Evolutionary conservation across 495 filamentous ascomycete species (phyloP).

Genomic region (Venustampulla echinocandica): DNA sequence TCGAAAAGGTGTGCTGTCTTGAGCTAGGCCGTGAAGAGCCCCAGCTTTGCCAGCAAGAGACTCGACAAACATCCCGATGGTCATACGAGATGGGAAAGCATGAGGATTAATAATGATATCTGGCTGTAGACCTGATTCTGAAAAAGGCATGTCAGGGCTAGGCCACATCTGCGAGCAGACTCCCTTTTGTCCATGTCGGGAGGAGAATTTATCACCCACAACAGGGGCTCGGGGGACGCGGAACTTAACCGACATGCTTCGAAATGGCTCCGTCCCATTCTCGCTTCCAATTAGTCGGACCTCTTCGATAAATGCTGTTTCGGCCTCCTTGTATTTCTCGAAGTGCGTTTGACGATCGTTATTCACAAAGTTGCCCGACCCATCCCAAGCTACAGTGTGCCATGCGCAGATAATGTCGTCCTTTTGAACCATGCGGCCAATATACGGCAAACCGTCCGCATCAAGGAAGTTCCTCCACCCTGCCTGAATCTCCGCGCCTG

Average conservation of each 20-base stretch:
- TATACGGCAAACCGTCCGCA: slow-evolving; percentile 72
- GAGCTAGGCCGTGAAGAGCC: slow-evolving; percentile 84
- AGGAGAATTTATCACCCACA: slow-evolving; percentile 98
- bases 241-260: slow-evolving; percentile 83
- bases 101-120: slow-evolving; percentile 99
- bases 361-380: slow-evolving; percentile 64
- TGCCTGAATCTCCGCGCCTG: slow-evolving; percentile 53
- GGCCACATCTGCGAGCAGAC: slow-evolving; percentile 97
- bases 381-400: slow-evolving; percentile 77
- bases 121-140: slow-evolving; percentile 91
- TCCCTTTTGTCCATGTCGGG: slow-evolving; percentile 96
- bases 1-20: slow-evolving; percentile 89
- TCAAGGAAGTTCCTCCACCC: slow-evolving; percentile 63
- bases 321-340: slow-evolving; percentile 84
- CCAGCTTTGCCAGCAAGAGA: slow-evolving; percentile 93
- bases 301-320: slow-evolving; percentile 83
- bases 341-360: slow-evolving; percentile 71
- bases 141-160: slow-evolving; percentile 89
- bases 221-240: slow-evolving; percentile 83
- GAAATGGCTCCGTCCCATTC: slow-evolving; percentile 68
- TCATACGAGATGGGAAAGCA: slow-evolving; percentile 99
- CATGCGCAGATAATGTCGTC: slow-evolving; percentile 81
- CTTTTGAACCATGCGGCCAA: slow-evolving; percentile 66
- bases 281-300: slow-evolving; percentile 83
- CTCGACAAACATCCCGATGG: slow-evolving; percentile 98